Percentiles rank a stretch among this genome's conserved stretches.
These are phyloP conservation scores for Cryphonectria radicalis DNA, from an alignment of 2,329 filamentous ascomycete genomes.

Conservation along the genomic window DNA sequence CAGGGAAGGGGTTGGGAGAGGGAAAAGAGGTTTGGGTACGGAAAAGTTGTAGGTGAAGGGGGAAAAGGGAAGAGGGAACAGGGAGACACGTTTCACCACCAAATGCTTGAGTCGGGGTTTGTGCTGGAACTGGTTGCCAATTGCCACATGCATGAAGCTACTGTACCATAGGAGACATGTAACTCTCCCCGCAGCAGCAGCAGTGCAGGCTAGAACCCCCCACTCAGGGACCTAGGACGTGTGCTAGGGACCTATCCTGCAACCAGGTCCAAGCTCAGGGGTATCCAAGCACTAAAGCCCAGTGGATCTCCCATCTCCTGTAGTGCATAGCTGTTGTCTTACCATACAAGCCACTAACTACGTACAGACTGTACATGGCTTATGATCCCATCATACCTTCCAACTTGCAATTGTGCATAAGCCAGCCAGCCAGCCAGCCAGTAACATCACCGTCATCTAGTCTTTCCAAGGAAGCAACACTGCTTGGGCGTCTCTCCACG, in stretches of 20 bases:
- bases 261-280: conserved; percentile 20
- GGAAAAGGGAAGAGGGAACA: conserved; percentile 3
- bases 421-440: neutral
- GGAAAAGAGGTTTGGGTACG: conserved; percentile 20
- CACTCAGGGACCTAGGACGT: conserved; percentile 10
- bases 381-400: neutral
- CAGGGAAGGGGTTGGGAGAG: conserved; percentile 8
- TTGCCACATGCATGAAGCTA: conserved; percentile 27
- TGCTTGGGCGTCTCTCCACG: neutral
- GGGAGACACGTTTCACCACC: conserved; percentile 28
- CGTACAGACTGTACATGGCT: neutral
- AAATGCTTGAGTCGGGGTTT: conserved; percentile 10
- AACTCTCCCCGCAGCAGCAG: conserved; percentile 10
- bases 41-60: conserved; percentile 25
- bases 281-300: conserved; percentile 15
- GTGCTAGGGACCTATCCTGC: neutral
- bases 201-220: neutral
- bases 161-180: conserved; percentile 1
- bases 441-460: neutral
- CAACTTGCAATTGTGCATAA: neutral
- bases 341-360: neutral
- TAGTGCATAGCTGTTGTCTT: neutral
- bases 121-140: conserved; percentile 9
- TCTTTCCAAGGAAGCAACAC: neutral
- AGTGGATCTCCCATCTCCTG: conserved; percentile 13